phyloP scores from a whole-genome alignment of 768 basidiomycete genomes.

The Boletus rufocinnamomeus region DNA sequence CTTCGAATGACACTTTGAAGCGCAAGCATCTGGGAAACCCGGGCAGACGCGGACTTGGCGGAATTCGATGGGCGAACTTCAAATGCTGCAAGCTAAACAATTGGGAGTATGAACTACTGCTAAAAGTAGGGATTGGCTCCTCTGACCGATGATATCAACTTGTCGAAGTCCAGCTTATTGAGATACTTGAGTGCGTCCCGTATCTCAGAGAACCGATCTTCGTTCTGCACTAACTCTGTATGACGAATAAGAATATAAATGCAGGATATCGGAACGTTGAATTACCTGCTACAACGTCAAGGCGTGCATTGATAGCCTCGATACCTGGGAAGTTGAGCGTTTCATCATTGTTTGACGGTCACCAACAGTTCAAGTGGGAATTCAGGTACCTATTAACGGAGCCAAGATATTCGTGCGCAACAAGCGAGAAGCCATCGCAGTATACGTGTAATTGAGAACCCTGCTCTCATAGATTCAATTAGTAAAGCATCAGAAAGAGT shows the following conservation, averaged over 20 bases:
- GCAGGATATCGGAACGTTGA: neutral
- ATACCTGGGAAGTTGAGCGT: constrained; percentile 22
- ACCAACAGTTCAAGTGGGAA: neutral
- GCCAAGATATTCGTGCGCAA: constrained; percentile 80
- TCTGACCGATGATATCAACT: constrained; percentile 69
- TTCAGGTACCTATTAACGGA: constrained; percentile 66
- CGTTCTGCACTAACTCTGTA: constrained; percentile 72
- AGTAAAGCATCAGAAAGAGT: neutral
- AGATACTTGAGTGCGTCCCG: constrained; percentile 68
- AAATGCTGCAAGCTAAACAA: constrained; percentile 60
- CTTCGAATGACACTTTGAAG: constrained; percentile 72
- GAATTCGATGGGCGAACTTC: constrained; percentile 56
- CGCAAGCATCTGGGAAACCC: constrained; percentile 78
- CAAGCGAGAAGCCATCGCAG: constrained; percentile 86
- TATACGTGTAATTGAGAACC: constrained; percentile 77
- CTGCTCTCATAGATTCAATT: constrained; percentile 38
- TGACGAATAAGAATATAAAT: constrained; percentile 5
- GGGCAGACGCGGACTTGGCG: constrained; percentile 64
- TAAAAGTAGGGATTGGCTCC: neutral
- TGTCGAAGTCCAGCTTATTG: constrained; percentile 87
- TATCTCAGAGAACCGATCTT: constrained; percentile 70
- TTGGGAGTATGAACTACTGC: neutral
- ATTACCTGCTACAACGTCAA: constrained; percentile 84
- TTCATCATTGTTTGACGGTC: neutral
- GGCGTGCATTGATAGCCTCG: constrained; percentile 70